These are phyloP conservation scores for Breviolum minutum DNA, from an alignment of 73 alveolate genomes.

Conservation along the genomic window DNA sequence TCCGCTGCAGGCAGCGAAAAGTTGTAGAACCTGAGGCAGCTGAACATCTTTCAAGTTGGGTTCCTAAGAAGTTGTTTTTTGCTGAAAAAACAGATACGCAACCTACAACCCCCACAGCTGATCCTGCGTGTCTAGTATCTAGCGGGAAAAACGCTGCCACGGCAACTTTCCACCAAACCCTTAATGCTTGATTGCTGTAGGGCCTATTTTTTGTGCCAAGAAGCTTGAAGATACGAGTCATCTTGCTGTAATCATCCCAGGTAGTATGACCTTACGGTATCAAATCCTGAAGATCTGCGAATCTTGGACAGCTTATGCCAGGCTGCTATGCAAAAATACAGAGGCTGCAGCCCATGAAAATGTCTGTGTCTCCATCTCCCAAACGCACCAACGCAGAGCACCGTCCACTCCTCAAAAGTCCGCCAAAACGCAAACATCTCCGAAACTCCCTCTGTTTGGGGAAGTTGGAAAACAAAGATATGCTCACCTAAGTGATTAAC, in stretches of 20 bases:
- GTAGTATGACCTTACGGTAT: constrained; percentile 49
- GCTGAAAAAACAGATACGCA: neutral
- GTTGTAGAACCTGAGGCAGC: constrained; percentile 75
- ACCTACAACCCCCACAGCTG: neutral
- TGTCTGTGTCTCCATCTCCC: constrained; percentile 83
- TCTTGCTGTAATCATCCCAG: constrained; percentile 92
- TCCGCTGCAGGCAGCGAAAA: constrained; percentile 82
- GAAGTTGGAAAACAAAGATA: too few relatives aligned
- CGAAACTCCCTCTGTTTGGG: neutral
- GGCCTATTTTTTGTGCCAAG: neutral
- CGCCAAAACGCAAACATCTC: neutral
- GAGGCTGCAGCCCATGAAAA: constrained; percentile 46
- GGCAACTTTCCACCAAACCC: too few relatives aligned
- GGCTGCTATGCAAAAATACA: neutral
- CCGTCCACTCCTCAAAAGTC: constrained; percentile 65
- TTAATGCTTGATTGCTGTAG: neutral
- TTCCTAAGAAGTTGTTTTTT: neutral
- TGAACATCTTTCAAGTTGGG: neutral
- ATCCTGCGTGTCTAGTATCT: too few relatives aligned
- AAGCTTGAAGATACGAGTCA: constrained; percentile 90
- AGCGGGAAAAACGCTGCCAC: too few relatives aligned
- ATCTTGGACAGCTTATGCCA: neutral
- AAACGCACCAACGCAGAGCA: constrained; percentile 95
- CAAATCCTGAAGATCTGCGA: neutral
- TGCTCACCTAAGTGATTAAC: neutral